Base-by-base conservation (phyloP, 208 protist species). In the Borovskyia barvae region DNA sequence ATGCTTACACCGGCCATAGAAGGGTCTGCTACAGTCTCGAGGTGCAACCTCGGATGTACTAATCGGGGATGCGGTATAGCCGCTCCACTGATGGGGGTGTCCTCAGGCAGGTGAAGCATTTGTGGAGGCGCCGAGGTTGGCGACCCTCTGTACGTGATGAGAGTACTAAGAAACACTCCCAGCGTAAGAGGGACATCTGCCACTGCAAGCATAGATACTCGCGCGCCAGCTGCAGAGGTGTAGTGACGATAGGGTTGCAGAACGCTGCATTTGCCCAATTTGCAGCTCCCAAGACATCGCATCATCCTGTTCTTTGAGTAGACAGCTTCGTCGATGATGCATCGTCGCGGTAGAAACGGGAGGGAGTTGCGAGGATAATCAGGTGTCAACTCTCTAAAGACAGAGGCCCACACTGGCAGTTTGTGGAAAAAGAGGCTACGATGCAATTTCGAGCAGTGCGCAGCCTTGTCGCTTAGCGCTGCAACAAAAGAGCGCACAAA, bases 301-400 rank as follows among this genome's bases (percentile, higher is more conserved):
- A 95, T 82, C 64, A 78, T 82, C 26, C 88, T 73, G 48, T 95
- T 95, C 1, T 78, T 79, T 20, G 71, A 82, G 68, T 95, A 95
- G 30, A 95, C 88, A 5, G 75, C 82, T 5, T 63, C 76, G 54
- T 95, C 88, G 53, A 95, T 82, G 24, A 95, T 64, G 46, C 80
- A 91, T 30, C 50, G 49, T 1, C 77, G 75, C 37, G 79, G 72
- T 6, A 86, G 43, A 55, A 84, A 82, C 1, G 80, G 82, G 7
- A 87, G 47, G 0, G 68, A 55, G 24, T 71, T 58, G 49, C 71
- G 61, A 8, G 47, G 54, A 24, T 74, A 58, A n/a, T 63, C 57
- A 1, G n/a, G 3, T 17, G 56, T 1, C 8, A 75, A n/a, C 8
- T 51, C 29, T 15, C 15, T 14, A 20, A 68, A 56, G 6, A 71